Evolutionary conservation across 2,329 filamentous ascomycete genomes (phyloP), one percentile per base, ranked within the genome.

Genomic region (Colletotrichum falcatum): DNA sequence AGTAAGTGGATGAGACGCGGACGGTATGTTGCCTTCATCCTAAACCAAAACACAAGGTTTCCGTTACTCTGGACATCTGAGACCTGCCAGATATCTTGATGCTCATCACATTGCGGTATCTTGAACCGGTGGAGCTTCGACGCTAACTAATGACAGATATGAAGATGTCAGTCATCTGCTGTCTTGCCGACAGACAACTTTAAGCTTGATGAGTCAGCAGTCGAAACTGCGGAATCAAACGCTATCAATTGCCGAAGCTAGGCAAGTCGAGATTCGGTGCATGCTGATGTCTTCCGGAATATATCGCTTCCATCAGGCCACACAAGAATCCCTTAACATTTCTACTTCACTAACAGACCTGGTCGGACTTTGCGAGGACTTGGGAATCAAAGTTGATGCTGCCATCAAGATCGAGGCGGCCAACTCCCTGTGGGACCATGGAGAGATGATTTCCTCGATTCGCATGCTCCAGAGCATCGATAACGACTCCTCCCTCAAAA

Each of bases 391-490:
- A 67, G 89, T 98, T 54, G 92, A 94, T 76, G 92, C 91, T 16
- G 91, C 91, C 16, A 89, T 94, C 48, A 90, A 91, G 73, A 88
- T 95, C 64, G 96, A 98, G 79, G 89, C 93, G 9, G 95, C 97
- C 14, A 94, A 92, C 76, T 94, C 97, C 8, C 84, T 99, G 1
- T 99, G 96, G 95, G 94, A 97, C 72, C 92, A 97, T 78, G 94
- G 94, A 16, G 95, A 99, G 79, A 93, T 94, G 84, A 89, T 91
- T 26, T 90, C 93, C 0, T 97, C 96, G 0, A 97, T 99, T 70
- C 88, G 91, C 46, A 95, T 98, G 87, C 88, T 98, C 26, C 92
- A 95, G 76, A 87, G 89, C 53, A 86, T 98, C 14, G 88, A 92
- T 65, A 83, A 85, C 53, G 85, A 89, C 61, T 84, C 86, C 48